Evolutionary conservation across 768 basidiomycete species (phyloP), one percentile per base, ranked within the genome.

Genomic region (Podaxis rugospora): DNA sequence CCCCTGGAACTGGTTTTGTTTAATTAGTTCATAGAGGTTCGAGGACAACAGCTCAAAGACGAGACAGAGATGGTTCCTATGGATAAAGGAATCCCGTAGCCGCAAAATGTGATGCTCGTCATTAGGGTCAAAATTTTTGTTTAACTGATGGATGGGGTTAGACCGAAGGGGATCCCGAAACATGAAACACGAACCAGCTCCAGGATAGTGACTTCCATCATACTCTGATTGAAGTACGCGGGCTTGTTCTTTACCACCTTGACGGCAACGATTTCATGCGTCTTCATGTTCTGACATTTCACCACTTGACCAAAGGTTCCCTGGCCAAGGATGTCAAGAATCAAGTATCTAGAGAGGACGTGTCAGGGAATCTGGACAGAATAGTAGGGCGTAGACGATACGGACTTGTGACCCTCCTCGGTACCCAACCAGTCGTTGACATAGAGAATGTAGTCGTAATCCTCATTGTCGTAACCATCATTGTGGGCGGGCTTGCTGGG

Each of bases 221-320:
- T 98, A 74, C 91, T 93, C 76, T 99, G 97, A 71, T 98, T 98
- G 75, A 97, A 95, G 78, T 99, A 99, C 0, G 97, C 97, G 4
- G 96, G 97, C 75, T 98, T 99, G 75, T 99, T 99, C 80, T 99
- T 99, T 66, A 99, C 94, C 6, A 99, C 97, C 75, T 98, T 99
- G 63, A 99, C 97, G 23, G 97, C 97, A 47, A 97, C 94, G 57
- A 98, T 93, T 71, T 98, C 96, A 74, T 98, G 95, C 32, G 93
- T 97, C 78, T 95, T 94, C 89, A 98, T 95, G 71, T 99, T 98
- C 74, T 98, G 97, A 71, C 97, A 99, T 73, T 99, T 99, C 67
- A 98, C 97, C 35, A 99, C 97, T 73, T 99, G 97, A 7, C 97
- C 97, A 67, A 99, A 99, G 1, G 97, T 99, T 23, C 97, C 97